phyloP scores from a whole-genome alignment of 306 rosid species.

The Citrullus mucosospermus region DNA sequence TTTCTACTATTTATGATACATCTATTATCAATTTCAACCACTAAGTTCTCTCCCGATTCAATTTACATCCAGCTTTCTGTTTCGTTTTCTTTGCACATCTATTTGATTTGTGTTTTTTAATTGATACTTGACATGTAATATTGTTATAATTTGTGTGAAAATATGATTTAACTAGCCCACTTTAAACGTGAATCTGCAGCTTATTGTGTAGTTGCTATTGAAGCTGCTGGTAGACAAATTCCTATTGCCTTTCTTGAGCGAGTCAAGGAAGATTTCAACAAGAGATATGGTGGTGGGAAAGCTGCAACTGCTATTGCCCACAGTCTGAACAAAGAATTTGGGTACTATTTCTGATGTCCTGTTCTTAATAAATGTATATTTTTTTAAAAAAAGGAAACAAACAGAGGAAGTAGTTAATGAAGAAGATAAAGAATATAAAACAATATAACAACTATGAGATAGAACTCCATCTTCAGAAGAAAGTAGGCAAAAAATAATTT shows the following conservation, averaged over 20 bases:
- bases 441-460: not conserved
- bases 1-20: not conserved
- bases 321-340: constrained; percentile 69
- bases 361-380: not conserved
- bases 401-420: not conserved
- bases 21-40: not conserved
- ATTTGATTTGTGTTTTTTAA: not conserved
- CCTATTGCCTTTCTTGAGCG: constrained; percentile 84
- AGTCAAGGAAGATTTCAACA: constrained; percentile 71
- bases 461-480: not conserved
- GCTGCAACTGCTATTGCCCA: constrained; percentile 58
- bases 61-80: not conserved
- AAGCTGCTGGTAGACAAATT: constrained; percentile 82
- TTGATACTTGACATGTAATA: not conserved
- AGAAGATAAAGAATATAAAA: not conserved
- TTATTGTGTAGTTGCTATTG: constrained; percentile 74
- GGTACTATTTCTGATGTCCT: constrained; percentile 27
- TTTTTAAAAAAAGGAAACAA: no score
- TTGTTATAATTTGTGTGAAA: not conserved
- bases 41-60: not conserved
- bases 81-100: not conserved
- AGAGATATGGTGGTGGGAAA: constrained; percentile 77
- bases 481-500: not conserved
- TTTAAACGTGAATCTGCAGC: constrained; percentile 37
- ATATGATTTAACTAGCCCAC: not conserved